Base-by-base conservation (phyloP, 306 rosid genomes). In the Lupinus albus region DNA sequence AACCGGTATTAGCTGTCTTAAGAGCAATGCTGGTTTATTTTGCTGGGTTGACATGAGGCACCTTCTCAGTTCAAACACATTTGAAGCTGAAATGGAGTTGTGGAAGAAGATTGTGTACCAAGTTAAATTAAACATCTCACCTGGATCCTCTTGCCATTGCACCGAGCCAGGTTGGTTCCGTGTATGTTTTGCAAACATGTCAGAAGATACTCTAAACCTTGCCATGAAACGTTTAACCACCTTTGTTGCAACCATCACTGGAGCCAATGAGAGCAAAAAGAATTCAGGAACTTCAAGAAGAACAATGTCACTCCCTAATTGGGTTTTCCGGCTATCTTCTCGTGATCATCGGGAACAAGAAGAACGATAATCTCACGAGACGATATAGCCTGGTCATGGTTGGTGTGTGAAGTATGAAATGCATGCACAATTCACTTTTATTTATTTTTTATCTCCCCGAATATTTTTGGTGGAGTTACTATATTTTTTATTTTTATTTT, bases 1-100 rank as follows among this genome's bases (percentile, higher is more conserved):
- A 46, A 86, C 88, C 2, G 88, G 88, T 0, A 78, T 91, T 2
- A 60, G 74, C 32, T 87, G 86, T 62, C 85, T 91, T 0, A 57
- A 86, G 55, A 85, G 92, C 49, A 90, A 90, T 74, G 97, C 95
- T 0, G 95, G 90, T 6, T 58, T 91, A 51, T 91, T 86, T 60
- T 87, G 90, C 17, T 91, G 97, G 97, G 97, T 91, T 3, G 87
- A 91, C 75, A 87, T 91, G 97, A 85, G 92, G 25, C 77, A 78
- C 50, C 83, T 91, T 41, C 75, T 91, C 25, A 32, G 50, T 16
- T 81, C 90, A 14, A 78, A 84, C 53, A 86, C 88, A 0, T 91
- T 91, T 36, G 92, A 91, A 55, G 86, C 84, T 1, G 97, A 91
- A 74, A 91, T 87, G 87, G 92, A 85, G 60, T 71, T 91, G 2